These are phyloP conservation scores for Kazachstania bromeliacearum DNA, from an alignment of 805 yeast genomes.

Conservation along the genomic window DNA sequence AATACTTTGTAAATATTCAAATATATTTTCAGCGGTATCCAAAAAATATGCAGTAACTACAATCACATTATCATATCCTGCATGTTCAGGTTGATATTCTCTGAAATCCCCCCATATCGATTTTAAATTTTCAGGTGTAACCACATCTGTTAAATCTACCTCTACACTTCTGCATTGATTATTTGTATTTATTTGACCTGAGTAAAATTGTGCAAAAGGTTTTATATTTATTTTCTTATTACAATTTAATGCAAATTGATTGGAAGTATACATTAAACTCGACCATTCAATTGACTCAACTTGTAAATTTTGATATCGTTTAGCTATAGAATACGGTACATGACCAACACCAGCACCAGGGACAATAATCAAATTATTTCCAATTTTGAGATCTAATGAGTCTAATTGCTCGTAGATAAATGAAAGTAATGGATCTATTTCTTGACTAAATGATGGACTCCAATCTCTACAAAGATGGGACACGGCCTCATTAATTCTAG, in stretches of 20 bases:
- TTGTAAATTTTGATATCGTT: constrained; percentile 31
- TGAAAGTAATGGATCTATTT: constrained; percentile 42
- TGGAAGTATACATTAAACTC: constrained; percentile 63
- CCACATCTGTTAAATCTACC: constrained; percentile 14
- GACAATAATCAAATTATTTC: constrained; percentile 49
- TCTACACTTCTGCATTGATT: constrained; percentile 43
- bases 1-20: constrained; percentile 65
- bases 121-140: constrained; percentile 39
- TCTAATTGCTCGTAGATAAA: constrained; percentile 42
- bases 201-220: constrained; percentile 58
- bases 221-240: constrained; percentile 20
- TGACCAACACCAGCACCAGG: constrained; percentile 90
- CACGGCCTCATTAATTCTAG: constrained; percentile 40
- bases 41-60: constrained; percentile 68
- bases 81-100: constrained; percentile 32
- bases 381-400: too few relatives aligned
- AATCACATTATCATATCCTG: constrained; percentile 38
- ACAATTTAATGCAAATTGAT: constrained; percentile 43
- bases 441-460: constrained; percentile 41
- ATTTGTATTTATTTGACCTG: constrained; percentile 44
- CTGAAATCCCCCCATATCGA: constrained; percentile 58
- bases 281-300: constrained; percentile 75
- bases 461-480: constrained; percentile 79
- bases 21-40: constrained; percentile 84
- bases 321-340: constrained; percentile 53